Evolutionary conservation across 768 basidiomycete genomes (phyloP).

Genomic region (Harrya chromipes): DNA sequence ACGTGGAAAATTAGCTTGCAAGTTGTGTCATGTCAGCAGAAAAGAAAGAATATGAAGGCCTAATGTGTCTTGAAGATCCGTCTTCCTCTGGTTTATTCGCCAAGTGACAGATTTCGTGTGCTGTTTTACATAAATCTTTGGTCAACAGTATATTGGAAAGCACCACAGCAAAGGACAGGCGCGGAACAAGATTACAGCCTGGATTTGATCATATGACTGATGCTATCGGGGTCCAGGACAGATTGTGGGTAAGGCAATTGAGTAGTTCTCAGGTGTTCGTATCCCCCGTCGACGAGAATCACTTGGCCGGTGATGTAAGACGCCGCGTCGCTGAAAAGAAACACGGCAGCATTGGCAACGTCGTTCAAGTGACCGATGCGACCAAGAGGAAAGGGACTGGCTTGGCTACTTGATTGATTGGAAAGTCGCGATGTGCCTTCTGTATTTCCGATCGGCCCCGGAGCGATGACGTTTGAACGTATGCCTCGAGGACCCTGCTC

Average conservation of each 20-base stretch:
- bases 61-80: too few species aligned
- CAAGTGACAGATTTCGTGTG: neutral
- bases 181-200: constrained; percentile 21
- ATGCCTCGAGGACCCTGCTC: constrained; percentile 97
- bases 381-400: constrained; percentile 35
- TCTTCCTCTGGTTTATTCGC: too few species aligned
- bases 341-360: constrained; percentile 68
- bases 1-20: too few species aligned
- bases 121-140: neutral
- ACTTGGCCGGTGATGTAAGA: constrained; percentile 73
- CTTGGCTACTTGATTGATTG: neutral
- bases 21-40: too few species aligned
- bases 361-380: constrained; percentile 60
- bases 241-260: constrained; percentile 60
- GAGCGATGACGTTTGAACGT: constrained; percentile 82
- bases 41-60: too few species aligned
- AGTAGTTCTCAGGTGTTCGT: constrained; percentile 47
- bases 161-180: too few species aligned
- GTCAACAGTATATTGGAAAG: neutral
- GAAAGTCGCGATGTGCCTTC: constrained; percentile 67
- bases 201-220: constrained; percentile 51
- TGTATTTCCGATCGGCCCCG: constrained; percentile 79
- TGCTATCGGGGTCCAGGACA: constrained; percentile 56
- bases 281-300: constrained; percentile 68
- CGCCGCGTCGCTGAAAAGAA: constrained; percentile 81